Conservation (phyloP, 1,284 basidiomycete genomes). For the Ustilago loliicola region DNA sequence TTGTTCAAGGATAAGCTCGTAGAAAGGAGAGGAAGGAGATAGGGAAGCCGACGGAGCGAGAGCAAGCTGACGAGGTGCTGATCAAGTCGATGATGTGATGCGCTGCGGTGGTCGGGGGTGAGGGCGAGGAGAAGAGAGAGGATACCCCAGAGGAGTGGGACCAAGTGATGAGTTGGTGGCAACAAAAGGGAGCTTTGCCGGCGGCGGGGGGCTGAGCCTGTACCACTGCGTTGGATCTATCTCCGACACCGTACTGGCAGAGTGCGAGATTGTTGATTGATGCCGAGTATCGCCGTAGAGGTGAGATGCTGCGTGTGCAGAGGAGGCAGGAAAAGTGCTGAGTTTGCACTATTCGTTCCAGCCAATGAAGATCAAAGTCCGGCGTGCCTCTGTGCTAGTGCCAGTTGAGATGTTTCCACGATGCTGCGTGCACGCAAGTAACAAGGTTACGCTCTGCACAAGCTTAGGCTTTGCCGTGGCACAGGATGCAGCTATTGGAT, state of each 20-base stretch:
- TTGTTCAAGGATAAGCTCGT: slow-evolving; percentile 36
- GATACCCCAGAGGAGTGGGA: slow-evolving; percentile 18
- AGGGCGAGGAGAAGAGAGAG: not conserved
- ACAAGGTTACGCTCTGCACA: slow-evolving; percentile 18
- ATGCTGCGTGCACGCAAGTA: slow-evolving; percentile 13
- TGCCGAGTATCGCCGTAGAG: slow-evolving; percentile 18
- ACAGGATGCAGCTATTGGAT: slow-evolving; percentile 9
- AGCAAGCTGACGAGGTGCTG: slow-evolving; percentile 8
- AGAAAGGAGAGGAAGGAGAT: not conserved
- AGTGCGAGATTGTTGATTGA: slow-evolving; percentile 3
- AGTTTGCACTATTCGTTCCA: not conserved
- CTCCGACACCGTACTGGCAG: slow-evolving; percentile 17
- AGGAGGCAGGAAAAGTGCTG: not conserved
- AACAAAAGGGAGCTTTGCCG: slow-evolving; percentile 25
- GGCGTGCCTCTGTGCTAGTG: not conserved
- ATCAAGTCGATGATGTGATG: not conserved
- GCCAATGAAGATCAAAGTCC: slow-evolving; percentile 13
- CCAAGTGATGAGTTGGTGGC: slow-evolving; percentile 21
- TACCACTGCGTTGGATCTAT: slow-evolving; percentile 43
- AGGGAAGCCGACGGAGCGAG: slow-evolving; percentile 29
- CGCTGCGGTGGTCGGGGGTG: not conserved
- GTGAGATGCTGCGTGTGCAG: slow-evolving; percentile 1
- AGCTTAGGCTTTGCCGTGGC: slow-evolving; percentile 23
- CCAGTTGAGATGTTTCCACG: slow-evolving; percentile 8
- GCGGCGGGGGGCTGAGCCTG: slow-evolving; percentile 20